Evolutionary conservation across 2,329 filamentous ascomycete species (phyloP).

Genomic region (Nemania bipapillata): DNA sequence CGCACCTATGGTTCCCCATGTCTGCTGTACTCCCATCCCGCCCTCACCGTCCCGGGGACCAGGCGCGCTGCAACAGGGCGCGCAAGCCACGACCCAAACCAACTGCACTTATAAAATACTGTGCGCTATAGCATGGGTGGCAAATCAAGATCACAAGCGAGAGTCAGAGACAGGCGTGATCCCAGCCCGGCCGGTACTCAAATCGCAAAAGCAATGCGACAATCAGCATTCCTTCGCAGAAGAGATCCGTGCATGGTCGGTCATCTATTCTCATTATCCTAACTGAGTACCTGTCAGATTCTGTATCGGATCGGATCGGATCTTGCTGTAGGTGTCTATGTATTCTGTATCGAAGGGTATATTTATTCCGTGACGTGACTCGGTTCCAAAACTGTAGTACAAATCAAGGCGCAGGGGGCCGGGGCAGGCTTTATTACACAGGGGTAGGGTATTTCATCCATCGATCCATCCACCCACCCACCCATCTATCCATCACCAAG

Average conservation of each 20-base stretch:
- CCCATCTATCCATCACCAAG: background rate
- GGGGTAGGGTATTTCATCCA: background rate
- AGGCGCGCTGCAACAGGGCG: background rate
- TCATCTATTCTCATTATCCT: slow-evolving; percentile 16
- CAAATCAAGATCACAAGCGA: background rate
- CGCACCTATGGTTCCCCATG: background rate
- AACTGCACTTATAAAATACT: no score
- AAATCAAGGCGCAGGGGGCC: background rate
- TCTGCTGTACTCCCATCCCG: no score
- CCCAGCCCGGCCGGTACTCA: background rate
- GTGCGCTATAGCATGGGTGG: background rate
- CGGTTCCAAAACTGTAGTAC: slow-evolving; percentile 5
- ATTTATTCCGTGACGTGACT: background rate
- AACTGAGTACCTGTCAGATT: background rate
- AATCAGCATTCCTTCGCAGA: background rate
- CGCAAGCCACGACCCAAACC: background rate
- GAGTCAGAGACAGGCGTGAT: background rate
- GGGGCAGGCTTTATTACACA: background rate
- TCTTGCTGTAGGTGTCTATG: slow-evolving; percentile 10
- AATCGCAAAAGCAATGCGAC: background rate
- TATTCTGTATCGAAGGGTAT: slow-evolving; percentile 1
- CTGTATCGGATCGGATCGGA: no score
- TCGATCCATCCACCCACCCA: background rate
- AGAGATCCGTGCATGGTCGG: background rate
- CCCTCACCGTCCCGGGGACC: slow-evolving; percentile 8